phyloP scores from a whole-genome alignment of 228 moss, liverwort and hornwort species.

The Sphagnum magellanicum region DNA sequence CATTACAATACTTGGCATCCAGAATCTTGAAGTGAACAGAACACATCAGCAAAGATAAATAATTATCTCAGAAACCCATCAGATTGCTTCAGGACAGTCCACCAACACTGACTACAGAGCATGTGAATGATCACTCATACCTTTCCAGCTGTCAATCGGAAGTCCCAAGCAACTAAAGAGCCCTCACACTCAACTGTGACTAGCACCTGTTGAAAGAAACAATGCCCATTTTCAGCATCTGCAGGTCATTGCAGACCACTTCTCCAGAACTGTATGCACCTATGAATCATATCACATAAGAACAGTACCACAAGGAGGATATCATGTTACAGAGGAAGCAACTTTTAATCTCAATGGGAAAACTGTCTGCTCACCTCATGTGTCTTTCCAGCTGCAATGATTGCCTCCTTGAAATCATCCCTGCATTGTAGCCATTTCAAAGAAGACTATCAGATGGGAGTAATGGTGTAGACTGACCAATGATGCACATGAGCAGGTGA shows the following conservation, averaged over 20 bases:
- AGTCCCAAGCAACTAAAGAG: conserved; percentile 90
- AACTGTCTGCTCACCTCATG: conserved; percentile 46
- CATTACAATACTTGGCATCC: too few species aligned
- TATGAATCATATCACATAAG: too few species aligned
- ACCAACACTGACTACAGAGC: too few species aligned
- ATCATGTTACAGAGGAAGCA: neutral
- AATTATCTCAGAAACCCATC: too few species aligned
- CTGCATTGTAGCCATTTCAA: conserved; percentile 11
- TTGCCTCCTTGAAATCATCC: conserved; percentile 63
- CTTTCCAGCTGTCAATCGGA: conserved; percentile 88
- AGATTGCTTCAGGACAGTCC: too few species aligned
- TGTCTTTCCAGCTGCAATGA: conserved; percentile 70
- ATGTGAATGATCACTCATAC: conserved; percentile 14
- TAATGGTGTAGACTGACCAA: too few species aligned
- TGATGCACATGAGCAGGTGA: too few species aligned
- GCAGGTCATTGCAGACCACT: too few species aligned
- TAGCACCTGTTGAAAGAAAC: conserved; percentile 35
- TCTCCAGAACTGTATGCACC: too few species aligned
- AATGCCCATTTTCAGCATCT: neutral
- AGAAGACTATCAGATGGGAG: neutral
- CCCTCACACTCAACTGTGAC: conserved; percentile 75
- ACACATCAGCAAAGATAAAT: too few species aligned
- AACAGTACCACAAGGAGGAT: too few species aligned
- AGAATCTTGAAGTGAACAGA: too few species aligned
- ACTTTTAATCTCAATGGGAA: neutral